Conservation (phyloP, 2,329 filamentous ascomycete species). For the Cryphonectria japonica region DNA sequence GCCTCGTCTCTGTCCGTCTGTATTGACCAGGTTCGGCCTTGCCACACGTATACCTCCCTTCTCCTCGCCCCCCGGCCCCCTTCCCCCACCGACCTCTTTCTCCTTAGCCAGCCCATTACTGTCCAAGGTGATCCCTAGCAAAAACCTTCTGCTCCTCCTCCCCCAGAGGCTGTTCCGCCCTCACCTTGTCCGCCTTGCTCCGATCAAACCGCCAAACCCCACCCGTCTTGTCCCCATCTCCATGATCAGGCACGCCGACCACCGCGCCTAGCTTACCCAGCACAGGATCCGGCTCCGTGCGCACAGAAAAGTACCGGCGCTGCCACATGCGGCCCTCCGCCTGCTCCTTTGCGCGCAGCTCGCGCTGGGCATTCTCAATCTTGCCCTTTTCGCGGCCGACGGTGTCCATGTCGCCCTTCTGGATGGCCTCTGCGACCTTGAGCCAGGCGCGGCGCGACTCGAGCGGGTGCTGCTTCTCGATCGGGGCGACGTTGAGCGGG, state of each 20-base stretch:
- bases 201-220: slow-evolving; percentile 62
- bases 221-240: slow-evolving; percentile 64
- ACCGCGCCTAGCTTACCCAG: slow-evolving; percentile 49
- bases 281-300: slow-evolving; percentile 50
- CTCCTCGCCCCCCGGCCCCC: neutral
- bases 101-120: slow-evolving; percentile 29
- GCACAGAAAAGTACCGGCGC: slow-evolving; percentile 75
- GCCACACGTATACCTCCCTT: too few species aligned
- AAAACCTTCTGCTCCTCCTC: slow-evolving; percentile 41
- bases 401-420: slow-evolving; percentile 80
- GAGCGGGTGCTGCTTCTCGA: slow-evolving; percentile 82
- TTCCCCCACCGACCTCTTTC: neutral
- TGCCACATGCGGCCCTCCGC: slow-evolving; percentile 79
- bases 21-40: too few species aligned
- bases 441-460: slow-evolving; percentile 89
- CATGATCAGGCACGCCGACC: slow-evolving; percentile 53
- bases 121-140: slow-evolving; percentile 41
- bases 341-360: slow-evolving; percentile 72
- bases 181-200: slow-evolving; percentile 49
- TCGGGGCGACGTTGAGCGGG: slow-evolving; percentile 69
- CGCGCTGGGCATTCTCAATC: slow-evolving; percentile 73
- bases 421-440: slow-evolving; percentile 81
- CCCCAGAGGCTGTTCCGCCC: slow-evolving; percentile 35
- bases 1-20: too few species aligned
- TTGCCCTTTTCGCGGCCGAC: slow-evolving; percentile 80